Evolutionary conservation across 345 rosid species (phyloP).

Genomic region (Eucalyptus marginata): DNA sequence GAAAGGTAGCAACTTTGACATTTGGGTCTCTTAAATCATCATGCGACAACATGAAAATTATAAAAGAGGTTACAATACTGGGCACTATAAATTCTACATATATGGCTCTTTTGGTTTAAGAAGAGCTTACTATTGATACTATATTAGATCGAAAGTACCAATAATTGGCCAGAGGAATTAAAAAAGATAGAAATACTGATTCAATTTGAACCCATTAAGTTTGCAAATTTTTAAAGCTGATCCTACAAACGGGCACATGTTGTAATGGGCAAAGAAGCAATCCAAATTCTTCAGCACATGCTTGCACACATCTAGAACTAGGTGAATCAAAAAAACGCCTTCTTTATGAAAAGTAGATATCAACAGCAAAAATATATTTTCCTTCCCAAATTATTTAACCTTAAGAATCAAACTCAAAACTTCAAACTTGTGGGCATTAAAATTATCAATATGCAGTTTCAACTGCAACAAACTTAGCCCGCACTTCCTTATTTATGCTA

Average conservation of each 20-base stretch:
- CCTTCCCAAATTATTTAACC: not conserved
- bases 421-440: not conserved
- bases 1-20: not conserved
- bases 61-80: not conserved
- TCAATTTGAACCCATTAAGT: not conserved
- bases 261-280: not conserved
- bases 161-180: not conserved
- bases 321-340: not conserved
- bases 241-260: not conserved
- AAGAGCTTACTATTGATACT: not conserved
- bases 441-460: not conserved
- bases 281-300: not conserved
- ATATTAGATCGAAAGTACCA: not conserved
- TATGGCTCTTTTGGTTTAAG: not conserved
- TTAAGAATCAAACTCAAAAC: not conserved
- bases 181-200: not conserved
- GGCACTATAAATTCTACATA: not conserved
- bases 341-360: not conserved
- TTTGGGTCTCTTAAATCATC: not conserved
- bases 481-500: not conserved
- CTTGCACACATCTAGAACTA: not conserved
- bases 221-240: not conserved
- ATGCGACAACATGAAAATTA: not conserved
- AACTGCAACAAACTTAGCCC: not conserved
- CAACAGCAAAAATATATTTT: not conserved